These are phyloP conservation scores for Excoecaria agallocha DNA, from an alignment of 345 rosid species.

Conservation along the genomic window DNA sequence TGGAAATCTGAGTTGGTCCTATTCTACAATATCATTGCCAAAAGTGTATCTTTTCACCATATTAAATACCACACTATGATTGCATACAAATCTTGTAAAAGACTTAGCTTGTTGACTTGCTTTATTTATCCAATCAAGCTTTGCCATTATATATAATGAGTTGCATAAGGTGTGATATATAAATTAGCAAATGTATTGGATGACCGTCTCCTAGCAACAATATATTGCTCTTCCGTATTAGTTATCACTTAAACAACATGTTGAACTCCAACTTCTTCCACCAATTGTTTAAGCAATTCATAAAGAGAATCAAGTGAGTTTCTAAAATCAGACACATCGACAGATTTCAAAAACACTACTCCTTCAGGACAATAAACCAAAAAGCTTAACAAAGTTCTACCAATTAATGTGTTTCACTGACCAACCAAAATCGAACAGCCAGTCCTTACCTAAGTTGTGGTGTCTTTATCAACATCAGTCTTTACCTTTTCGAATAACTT, in stretches of 20 bases:
- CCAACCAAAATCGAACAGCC: slow-evolving; percentile 34
- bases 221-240: slow-evolving; percentile 21
- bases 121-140: slow-evolving; percentile 20
- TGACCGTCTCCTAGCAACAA: slow-evolving; percentile 17
- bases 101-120: slow-evolving; percentile 24
- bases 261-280: slow-evolving; percentile 22
- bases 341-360: slow-evolving; percentile 23
- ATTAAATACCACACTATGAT: slow-evolving; percentile 54
- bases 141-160: slow-evolving; percentile 28
- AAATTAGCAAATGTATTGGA: slow-evolving; percentile 16
- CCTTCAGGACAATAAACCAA: slow-evolving; percentile 25
- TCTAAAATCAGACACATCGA: slow-evolving; percentile 27
- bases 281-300: slow-evolving; percentile 22
- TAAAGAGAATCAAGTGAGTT: slow-evolving; percentile 25
- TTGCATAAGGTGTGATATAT: slow-evolving; percentile 29
- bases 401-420: slow-evolving; percentile 17
- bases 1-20: slow-evolving; percentile 47
- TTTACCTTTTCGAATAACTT: slow-evolving; percentile 19
- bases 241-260: slow-evolving; percentile 30
- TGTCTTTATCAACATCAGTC: slow-evolving; percentile 10
- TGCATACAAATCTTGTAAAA: slow-evolving; percentile 28
- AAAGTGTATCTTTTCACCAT: slow-evolving; percentile 62
- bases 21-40: slow-evolving; percentile 70
- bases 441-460: slow-evolving; percentile 15
- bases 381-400: slow-evolving; percentile 24